Conservation (phyloP, 192 early-diverging fungal genomes). For the Paraglomus brasilianum region DNA sequence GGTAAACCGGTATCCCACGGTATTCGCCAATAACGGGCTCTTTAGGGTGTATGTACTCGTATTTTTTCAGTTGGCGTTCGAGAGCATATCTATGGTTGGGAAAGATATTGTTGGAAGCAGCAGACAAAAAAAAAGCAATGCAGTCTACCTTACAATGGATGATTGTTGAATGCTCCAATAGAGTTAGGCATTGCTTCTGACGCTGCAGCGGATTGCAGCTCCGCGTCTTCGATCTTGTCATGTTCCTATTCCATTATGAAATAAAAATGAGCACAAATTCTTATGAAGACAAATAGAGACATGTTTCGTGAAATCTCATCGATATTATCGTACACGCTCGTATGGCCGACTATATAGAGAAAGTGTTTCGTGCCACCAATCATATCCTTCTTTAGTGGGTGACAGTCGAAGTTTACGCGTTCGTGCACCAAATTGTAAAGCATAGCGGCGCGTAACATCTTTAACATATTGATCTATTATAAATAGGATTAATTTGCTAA, state of each 20-base stretch:
- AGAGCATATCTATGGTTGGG: constrained; percentile 57
- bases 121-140: neutral
- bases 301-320: neutral
- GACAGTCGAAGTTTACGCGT: constrained; percentile 54
- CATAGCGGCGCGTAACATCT: constrained; percentile 72
- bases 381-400: constrained; percentile 36
- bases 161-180: constrained; percentile 76
- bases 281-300: constrained; percentile 22
- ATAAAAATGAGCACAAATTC: constrained; percentile 30
- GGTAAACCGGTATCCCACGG: constrained; percentile 78
- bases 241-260: constrained; percentile 29
- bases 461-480: constrained; percentile 48
- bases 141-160: constrained; percentile 62
- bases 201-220: constrained; percentile 43
- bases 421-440: constrained; percentile 47
- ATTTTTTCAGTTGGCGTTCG: constrained; percentile 79
- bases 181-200: constrained; percentile 75
- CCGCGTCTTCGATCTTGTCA: constrained; percentile 48
- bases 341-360: constrained; percentile 37
- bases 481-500: neutral
- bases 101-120: neutral
- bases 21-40: constrained; percentile 71
- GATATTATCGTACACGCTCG: constrained; percentile 19
- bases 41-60: constrained; percentile 72
- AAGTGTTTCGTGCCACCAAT: constrained; percentile 47